phyloP scores from a whole-genome alignment of 495 filamentous ascomycete species.

The Penicillium macrosclerotiorum region DNA sequence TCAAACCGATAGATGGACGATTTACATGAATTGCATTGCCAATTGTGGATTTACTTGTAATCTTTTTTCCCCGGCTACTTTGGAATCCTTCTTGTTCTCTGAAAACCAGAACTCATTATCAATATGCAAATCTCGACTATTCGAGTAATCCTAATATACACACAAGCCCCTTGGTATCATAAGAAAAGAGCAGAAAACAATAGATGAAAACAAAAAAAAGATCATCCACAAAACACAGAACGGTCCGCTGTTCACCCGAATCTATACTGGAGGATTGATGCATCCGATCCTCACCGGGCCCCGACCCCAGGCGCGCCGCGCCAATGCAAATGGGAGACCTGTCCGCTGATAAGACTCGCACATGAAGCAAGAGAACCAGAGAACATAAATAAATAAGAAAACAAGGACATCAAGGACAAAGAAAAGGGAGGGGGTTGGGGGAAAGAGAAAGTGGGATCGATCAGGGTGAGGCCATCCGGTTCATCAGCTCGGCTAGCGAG shows the following conservation, averaged over 20 bases:
- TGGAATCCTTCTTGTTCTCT: too few species aligned
- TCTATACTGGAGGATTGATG: neutral
- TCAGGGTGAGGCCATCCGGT: conserved; percentile 6
- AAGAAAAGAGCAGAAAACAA: conserved; percentile 10
- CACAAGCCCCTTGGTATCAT: conserved; percentile 27
- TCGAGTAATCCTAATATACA: conserved; percentile 25
- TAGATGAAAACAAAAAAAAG: too few species aligned
- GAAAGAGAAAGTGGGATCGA: neutral
- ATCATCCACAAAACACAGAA: too few species aligned
- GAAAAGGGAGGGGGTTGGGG: neutral
- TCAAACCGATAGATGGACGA: too few species aligned
- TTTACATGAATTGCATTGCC: too few species aligned
- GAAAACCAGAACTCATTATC: too few species aligned
- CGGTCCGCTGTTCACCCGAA: neutral
- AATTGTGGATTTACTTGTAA: too few species aligned
- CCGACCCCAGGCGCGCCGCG: conserved; percentile 7
- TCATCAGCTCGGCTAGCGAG: conserved; percentile 36
- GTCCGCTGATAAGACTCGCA: too few species aligned
- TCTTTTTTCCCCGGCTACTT: too few species aligned
- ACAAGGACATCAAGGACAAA: conserved; percentile 1
- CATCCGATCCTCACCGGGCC: neutral
- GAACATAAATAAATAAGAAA: conserved; percentile 7
- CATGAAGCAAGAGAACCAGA: neutral
- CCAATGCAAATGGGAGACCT: conserved; percentile 14
- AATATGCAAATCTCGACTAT: conserved; percentile 14